phyloP scores from a whole-genome alignment of 1,139 yeast genomes.

The Kurtzmaniella quercitrusa region DNA sequence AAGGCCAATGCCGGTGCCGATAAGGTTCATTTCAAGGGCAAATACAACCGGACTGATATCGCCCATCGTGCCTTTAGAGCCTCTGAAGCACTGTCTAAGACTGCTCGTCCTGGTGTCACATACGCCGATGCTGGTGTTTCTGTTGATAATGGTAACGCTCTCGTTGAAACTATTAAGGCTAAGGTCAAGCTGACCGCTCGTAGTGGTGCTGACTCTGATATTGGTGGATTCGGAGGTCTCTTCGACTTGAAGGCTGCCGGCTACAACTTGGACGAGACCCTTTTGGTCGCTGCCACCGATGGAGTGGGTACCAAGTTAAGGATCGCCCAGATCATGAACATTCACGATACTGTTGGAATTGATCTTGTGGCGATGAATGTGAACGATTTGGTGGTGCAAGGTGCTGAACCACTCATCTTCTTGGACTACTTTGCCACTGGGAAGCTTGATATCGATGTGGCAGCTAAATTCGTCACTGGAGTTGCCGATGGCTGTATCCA shows the following conservation, averaged over 20 bases:
- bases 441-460: constrained; percentile 75
- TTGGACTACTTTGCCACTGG: constrained; percentile 97
- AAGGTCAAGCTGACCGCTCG: constrained; percentile 93
- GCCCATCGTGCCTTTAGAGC: constrained; percentile 91
- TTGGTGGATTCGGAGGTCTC: constrained; percentile 98
- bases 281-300: constrained; percentile 95
- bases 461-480: constrained; percentile 88
- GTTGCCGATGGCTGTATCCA: constrained; percentile 95
- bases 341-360: constrained; percentile 95
- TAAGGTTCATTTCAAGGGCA: constrained; percentile 64
- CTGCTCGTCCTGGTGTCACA: constrained; percentile 53
- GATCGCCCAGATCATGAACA: constrained; percentile 85
- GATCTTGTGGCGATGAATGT: constrained; percentile 99
- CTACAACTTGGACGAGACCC: constrained; percentile 66
- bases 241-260: constrained; percentile 91
- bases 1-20: constrained; percentile 84
- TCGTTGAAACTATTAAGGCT: constrained; percentile 86
- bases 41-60: constrained; percentile 86
- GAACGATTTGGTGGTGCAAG: constrained; percentile 95
- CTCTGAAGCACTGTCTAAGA: constrained; percentile 12
- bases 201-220: constrained; percentile 95
- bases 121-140: constrained; percentile 96
- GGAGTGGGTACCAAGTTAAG: constrained; percentile 98
- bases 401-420: constrained; percentile 96
- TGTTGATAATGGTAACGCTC: constrained; percentile 87